phyloP scores from a whole-genome alignment of 2,329 filamentous ascomycete genomes.

The Sarocladium kiliense region DNA sequence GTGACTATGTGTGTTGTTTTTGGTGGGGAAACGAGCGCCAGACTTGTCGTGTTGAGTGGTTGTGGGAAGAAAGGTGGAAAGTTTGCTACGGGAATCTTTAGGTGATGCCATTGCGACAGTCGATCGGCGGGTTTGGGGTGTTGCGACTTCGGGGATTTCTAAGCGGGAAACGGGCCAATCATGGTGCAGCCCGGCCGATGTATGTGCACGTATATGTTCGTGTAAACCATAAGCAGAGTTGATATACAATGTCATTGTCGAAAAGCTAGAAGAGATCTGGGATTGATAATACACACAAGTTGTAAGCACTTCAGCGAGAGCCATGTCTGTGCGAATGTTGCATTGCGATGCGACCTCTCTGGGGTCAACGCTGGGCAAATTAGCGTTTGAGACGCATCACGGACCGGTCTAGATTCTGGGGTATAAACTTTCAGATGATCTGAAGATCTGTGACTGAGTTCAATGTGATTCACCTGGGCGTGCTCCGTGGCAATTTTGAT shows the following conservation, averaged over 20 bases:
- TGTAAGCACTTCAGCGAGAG: no score
- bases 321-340: no score
- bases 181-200: slow-evolving; percentile 8
- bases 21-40: neutral
- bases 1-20: neutral
- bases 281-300: no score
- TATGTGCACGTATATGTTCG: neutral
- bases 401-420: no score
- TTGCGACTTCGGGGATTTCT: slow-evolving; percentile 22
- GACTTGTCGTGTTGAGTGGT: neutral
- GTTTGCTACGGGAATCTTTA: neutral
- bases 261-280: no score
- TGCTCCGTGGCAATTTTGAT: no score
- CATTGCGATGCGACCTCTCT: no score
- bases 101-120: slow-evolving; percentile 4
- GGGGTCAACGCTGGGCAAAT: no score
- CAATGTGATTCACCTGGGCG: no score
- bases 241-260: neutral
- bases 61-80: neutral
- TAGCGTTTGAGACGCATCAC: no score
- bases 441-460: no score
- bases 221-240: neutral
- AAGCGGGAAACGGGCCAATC: slow-evolving; percentile 25
- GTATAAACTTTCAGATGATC: no score
- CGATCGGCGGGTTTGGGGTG: neutral